A percentile compares a stretch with the other conserved stretches of the same genome.
phyloP scores from a whole-genome alignment of 495 filamentous ascomycete species.

The Aspergillus panamensis region DNA sequence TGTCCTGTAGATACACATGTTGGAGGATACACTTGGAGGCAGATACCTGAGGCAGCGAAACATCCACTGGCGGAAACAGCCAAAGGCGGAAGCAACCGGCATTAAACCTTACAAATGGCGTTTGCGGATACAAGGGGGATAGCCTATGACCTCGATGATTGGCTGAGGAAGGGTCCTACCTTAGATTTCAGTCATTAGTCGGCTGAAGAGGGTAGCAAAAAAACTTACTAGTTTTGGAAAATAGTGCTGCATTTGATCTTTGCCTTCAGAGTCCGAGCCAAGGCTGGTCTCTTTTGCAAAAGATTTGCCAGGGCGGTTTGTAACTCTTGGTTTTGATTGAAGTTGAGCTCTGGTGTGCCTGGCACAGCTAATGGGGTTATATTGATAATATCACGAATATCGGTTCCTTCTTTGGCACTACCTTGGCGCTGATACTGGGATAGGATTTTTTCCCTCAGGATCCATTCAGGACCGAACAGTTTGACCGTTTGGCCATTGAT shows the following conservation, averaged over 20 bases:
- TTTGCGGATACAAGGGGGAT: too few species aligned
- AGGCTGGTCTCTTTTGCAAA: constrained; percentile 14
- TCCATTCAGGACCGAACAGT: constrained; percentile 2
- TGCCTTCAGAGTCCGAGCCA: constrained; percentile 8
- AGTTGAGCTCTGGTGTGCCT: constrained; percentile 7
- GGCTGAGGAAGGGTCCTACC: too few species aligned
- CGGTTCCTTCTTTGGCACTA: background rate
- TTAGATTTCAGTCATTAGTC: too few species aligned
- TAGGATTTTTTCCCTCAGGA: constrained; percentile 3
- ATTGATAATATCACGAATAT: constrained; percentile 8
- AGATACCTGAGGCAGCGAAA: too few species aligned
- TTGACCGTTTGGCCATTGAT: background rate
- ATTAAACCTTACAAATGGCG: too few species aligned
- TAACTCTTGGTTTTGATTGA: constrained; percentile 11
- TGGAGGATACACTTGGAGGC: too few species aligned
- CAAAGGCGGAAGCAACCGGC: too few species aligned
- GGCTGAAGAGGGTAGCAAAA: too few species aligned
- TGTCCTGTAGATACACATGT: too few species aligned
- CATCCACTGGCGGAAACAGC: too few species aligned
- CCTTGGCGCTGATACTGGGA: constrained; percentile 6
- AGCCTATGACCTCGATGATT: too few species aligned
- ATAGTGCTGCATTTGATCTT: constrained; percentile 12
- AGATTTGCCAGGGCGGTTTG: constrained; percentile 13
- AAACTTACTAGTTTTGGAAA: constrained; percentile 13
- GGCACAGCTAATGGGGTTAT: background rate